Evolutionary conservation across 495 filamentous ascomycete genomes (phyloP).

Genomic region (Penicillium malachiteum): DNA sequence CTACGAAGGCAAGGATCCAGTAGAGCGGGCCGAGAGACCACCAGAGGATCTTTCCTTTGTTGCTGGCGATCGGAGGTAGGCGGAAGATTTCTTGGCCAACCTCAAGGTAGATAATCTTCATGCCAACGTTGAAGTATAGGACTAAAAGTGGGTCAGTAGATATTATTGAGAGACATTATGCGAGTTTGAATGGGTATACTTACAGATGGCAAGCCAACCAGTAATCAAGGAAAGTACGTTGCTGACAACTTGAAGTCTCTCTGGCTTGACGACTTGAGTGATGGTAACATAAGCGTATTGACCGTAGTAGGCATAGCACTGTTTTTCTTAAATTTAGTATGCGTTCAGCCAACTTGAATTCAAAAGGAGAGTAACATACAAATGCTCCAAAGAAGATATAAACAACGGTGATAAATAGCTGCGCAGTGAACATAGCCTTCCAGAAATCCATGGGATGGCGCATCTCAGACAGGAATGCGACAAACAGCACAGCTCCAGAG

Average conservation of each 20-base stretch:
- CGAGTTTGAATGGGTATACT: background rate
- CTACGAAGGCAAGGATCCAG: constrained; percentile 51
- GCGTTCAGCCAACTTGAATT: no score
- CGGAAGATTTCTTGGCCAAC: constrained; percentile 52
- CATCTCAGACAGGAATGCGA: constrained; percentile 68
- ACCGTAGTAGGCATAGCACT: constrained; percentile 55
- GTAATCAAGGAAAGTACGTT: constrained; percentile 55
- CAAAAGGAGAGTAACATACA: constrained; percentile 5
- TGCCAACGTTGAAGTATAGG: constrained; percentile 56
- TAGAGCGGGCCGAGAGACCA: constrained; percentile 52
- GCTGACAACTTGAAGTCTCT: constrained; percentile 51
- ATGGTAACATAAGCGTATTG: constrained; percentile 50
- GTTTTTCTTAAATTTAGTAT: background rate
- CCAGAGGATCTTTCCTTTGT: constrained; percentile 49
- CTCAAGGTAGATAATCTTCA: constrained; percentile 61
- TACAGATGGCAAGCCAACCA: constrained; percentile 48
- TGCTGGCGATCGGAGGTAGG: constrained; percentile 46
- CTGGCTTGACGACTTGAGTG: constrained; percentile 50
- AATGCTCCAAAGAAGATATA: constrained; percentile 61
- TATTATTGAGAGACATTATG: background rate
- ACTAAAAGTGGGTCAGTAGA: constrained; percentile 2
- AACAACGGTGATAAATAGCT: constrained; percentile 50
- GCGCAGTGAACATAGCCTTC: constrained; percentile 54
- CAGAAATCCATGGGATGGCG: constrained; percentile 60
- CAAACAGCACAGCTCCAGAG: constrained; percentile 51